Percentiles rank a stretch among this genome's conserved stretches.
These are phyloP conservation scores for Chenopodium suecicum DNA, from an alignment of 148 eudicot genomes.

Conservation along the genomic window DNA sequence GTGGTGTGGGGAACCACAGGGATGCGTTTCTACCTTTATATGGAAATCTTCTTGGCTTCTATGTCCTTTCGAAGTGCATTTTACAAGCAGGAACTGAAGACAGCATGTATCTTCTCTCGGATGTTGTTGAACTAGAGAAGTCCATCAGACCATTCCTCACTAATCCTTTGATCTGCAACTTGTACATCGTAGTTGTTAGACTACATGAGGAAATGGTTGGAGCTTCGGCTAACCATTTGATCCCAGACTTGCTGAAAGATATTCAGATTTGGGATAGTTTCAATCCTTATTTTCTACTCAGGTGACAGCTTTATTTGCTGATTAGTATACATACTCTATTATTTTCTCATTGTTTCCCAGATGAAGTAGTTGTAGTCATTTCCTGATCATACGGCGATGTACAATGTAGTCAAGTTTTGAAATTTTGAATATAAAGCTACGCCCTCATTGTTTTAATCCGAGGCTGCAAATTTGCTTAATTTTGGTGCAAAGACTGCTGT, in stretches of 20 bases:
- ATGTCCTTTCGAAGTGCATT: slow-evolving; percentile 62
- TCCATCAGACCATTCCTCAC: slow-evolving; percentile 58
- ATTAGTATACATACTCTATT: not conserved
- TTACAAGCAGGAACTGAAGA: slow-evolving; percentile 32
- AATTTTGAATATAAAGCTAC: not conserved
- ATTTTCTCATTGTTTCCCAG: not conserved
- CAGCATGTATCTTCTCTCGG: slow-evolving; percentile 38
- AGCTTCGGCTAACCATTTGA: slow-evolving; percentile 24
- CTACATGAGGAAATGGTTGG: slow-evolving; percentile 47
- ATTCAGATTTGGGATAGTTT: slow-evolving; percentile 60
- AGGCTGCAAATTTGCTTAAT: not conserved
- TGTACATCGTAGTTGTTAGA: slow-evolving; percentile 50
- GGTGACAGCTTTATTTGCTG: slow-evolving; percentile 27
- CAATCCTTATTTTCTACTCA: slow-evolving; percentile 74
- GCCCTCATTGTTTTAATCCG: not conserved
- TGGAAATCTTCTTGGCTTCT: slow-evolving; percentile 72
- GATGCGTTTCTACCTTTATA: slow-evolving; percentile 88
- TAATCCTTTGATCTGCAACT: slow-evolving; percentile 64
- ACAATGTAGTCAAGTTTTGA: not conserved
- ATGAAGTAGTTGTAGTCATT: not conserved
- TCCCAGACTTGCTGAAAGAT: slow-evolving; percentile 20
- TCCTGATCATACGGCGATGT: not conserved
- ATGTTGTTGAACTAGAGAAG: slow-evolving; percentile 55
- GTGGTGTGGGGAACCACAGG: slow-evolving; percentile 88
- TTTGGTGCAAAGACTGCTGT: not conserved